Percentiles rank a stretch among this genome's conserved stretches.
Evolutionary conservation across 2,329 filamentous ascomycete genomes (phyloP).

Genomic region (Sclerotinia spermophila): DNA sequence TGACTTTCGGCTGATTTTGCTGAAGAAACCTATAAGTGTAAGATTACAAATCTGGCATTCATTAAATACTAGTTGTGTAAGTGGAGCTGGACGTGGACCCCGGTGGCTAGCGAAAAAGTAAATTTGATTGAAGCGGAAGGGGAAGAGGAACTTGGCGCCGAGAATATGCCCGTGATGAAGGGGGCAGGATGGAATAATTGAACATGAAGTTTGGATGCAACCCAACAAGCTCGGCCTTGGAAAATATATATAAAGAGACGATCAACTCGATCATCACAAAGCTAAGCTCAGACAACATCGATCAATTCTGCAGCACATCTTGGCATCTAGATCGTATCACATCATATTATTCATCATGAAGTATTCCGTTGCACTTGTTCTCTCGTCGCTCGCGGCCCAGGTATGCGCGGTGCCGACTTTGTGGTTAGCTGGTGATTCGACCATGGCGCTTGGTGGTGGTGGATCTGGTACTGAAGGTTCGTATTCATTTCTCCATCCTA

Average conservation of each 20-base stretch:
- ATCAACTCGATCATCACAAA: not conserved
- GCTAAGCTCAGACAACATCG: not conserved
- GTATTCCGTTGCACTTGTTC: not conserved
- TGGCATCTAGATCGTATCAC: not conserved
- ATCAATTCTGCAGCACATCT: not conserved
- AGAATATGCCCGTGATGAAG: not conserved
- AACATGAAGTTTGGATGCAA: not conserved
- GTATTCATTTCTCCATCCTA: slow-evolving; percentile 15
- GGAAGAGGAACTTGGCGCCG: not conserved
- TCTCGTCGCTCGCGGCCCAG: slow-evolving; percentile 7
- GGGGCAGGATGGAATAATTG: not conserved
- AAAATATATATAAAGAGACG: not conserved
- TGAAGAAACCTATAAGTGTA: no score
- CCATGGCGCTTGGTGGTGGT: slow-evolving; percentile 51
- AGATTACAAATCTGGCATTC: no score
- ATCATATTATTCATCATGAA: slow-evolving; percentile 9
- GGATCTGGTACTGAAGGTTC: slow-evolving; percentile 43
- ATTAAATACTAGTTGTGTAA: no score
- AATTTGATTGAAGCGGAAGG: not conserved
- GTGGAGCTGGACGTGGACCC: not conserved
- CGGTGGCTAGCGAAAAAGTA: not conserved
- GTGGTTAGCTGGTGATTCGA: slow-evolving; percentile 59
- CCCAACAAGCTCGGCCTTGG: no score
- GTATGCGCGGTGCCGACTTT: slow-evolving; percentile 39
- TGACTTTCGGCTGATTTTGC: no score